Percentiles rank a stretch among this genome's conserved stretches.
These are phyloP conservation scores for Chrysosporium queenslandicum DNA, from an alignment of 2,329 filamentous ascomycete species.

Conservation along the genomic window DNA sequence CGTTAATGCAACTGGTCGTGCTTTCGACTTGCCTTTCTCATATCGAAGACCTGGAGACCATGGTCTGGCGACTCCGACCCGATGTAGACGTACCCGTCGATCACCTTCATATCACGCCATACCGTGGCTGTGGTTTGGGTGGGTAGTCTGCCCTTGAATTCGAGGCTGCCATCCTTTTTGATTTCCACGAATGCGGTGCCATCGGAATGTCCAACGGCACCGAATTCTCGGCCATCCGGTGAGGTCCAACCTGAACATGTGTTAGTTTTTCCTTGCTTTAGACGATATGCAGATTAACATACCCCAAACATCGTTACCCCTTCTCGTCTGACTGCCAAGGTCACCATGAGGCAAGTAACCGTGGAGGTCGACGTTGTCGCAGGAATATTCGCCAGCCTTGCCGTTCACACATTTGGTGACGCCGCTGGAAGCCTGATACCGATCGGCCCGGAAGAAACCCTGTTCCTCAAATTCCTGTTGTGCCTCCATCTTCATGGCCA, in stretches of 20 bases:
- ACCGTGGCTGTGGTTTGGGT: constrained; percentile 30
- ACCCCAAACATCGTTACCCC: constrained; percentile 34
- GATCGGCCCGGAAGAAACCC: constrained; percentile 12
- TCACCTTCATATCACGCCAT: constrained; percentile 33
- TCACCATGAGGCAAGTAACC: constrained; percentile 34
- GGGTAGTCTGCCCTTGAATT: constrained; percentile 40
- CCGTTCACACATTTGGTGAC: constrained; percentile 24
- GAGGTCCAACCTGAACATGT: constrained; percentile 38
- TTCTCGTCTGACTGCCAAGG: constrained; percentile 30
- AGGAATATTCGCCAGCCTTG: constrained; percentile 30
- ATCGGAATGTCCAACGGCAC: constrained; percentile 42
- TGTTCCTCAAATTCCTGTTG: constrained; percentile 10
- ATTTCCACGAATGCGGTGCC: constrained; percentile 45
- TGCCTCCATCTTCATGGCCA: constrained; percentile 17
- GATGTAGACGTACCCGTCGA: constrained; percentile 22
- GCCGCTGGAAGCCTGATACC: constrained; percentile 8
- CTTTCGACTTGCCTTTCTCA: constrained; percentile 38
- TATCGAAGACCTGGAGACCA: constrained; percentile 54
- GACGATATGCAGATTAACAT: neutral
- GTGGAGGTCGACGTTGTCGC: constrained; percentile 33
- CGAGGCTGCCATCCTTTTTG: constrained; percentile 35
- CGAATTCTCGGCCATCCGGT: constrained; percentile 42
- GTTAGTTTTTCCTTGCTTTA: neutral
- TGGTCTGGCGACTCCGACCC: constrained; percentile 42
- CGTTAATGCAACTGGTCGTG: neutral